Percentiles rank a stretch among this genome's conserved stretches.
These are phyloP conservation scores for Ambrosiella beaveri DNA, from an alignment of 2,329 filamentous ascomycete genomes.

Conservation along the genomic window DNA sequence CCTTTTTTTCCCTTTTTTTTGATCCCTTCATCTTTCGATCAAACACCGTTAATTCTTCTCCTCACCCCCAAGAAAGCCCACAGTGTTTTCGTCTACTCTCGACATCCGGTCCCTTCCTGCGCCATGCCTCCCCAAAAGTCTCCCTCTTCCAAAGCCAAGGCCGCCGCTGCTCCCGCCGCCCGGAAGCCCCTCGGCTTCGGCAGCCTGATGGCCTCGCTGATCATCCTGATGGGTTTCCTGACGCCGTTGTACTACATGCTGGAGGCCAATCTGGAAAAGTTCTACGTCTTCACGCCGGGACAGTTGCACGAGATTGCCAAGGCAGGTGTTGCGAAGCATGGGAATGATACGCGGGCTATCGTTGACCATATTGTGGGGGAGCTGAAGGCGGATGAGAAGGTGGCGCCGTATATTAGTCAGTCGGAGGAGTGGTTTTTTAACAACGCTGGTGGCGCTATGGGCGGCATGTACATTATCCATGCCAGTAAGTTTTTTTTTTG, in stretches of 20 bases:
- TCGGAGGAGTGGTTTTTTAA: slow-evolving; percentile 81
- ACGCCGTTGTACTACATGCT: slow-evolving; percentile 35
- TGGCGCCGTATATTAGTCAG: slow-evolving; percentile 42
- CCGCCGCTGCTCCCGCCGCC: neutral
- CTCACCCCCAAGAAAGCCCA: neutral
- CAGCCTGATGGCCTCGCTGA: slow-evolving; percentile 31
- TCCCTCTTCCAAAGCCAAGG: neutral
- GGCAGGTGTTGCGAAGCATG: slow-evolving; percentile 48
- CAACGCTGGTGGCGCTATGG: slow-evolving; percentile 84
- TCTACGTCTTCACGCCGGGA: slow-evolving; percentile 60
- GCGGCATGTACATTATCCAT: slow-evolving; percentile 78
- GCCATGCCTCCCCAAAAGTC: slow-evolving; percentile 4
- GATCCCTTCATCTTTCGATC: neutral
- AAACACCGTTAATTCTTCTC: neutral
- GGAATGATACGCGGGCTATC: slow-evolving; percentile 55
- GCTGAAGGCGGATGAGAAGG: slow-evolving; percentile 33
- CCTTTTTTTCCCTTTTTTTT: slow-evolving; percentile 4
- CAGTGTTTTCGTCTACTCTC: neutral
- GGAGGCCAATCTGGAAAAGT: slow-evolving; percentile 40
- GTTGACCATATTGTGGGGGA: slow-evolving; percentile 54
- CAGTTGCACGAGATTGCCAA: slow-evolving; percentile 52
- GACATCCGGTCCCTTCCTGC: neutral
- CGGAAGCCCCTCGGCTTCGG: slow-evolving; percentile 16
- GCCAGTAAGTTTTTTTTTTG: slow-evolving; percentile 41
- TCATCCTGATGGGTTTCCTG: slow-evolving; percentile 36